Conservation (phyloP, 140 eudicot species). For the Oenanthe javanica region DNA sequence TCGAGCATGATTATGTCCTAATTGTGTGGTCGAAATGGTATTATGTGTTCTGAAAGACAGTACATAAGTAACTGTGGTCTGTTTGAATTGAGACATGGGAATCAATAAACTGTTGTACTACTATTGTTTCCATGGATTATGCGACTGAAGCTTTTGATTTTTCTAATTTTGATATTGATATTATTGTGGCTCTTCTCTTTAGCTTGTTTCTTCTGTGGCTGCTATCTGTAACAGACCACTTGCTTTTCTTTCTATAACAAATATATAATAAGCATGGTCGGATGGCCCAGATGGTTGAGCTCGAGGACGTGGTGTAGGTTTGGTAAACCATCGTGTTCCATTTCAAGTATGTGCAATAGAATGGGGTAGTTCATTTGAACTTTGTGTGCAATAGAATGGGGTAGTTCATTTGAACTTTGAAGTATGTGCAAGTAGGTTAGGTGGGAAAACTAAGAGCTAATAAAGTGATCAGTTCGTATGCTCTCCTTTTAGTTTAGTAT, state of each 20-base stretch:
- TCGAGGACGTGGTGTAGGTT: neutral
- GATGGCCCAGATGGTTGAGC: neutral
- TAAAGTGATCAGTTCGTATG: neutral
- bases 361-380: too few species aligned
- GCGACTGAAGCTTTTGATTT: neutral
- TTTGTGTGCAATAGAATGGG: too few species aligned
- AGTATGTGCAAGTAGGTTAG: too few species aligned
- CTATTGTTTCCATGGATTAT: neutral
- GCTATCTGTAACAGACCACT: neutral
- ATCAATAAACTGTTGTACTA: neutral
- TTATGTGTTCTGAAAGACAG: neutral
- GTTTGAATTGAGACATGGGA: neutral
- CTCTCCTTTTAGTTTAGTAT: neutral
- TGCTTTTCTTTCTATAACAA: neutral
- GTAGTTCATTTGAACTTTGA: too few species aligned
- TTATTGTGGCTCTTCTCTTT: too few species aligned
- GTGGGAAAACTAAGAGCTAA: neutral
- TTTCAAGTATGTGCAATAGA: too few species aligned
- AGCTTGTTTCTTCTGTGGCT: neutral
- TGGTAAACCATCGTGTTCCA: too few species aligned
- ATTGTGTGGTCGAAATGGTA: neutral
- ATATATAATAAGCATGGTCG: neutral
- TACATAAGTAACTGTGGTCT: neutral
- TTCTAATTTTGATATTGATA: neutral
- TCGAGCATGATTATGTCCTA: neutral